These are phyloP conservation scores for Haplosporangium sp. DNA, from an alignment of 371 early-diverging fungal species.

Conservation along the genomic window DNA sequence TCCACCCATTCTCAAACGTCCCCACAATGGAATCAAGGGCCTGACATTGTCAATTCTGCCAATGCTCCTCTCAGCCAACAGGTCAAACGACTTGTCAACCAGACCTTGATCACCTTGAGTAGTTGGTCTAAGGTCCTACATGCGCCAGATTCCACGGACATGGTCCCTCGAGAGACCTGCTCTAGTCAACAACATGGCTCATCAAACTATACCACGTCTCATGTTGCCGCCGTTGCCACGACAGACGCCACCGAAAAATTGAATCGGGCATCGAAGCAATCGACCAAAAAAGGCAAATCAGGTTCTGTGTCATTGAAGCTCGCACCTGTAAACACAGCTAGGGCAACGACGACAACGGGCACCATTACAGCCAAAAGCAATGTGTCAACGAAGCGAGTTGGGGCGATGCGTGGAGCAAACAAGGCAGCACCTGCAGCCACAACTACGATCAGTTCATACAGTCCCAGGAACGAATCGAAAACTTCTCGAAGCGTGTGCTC, in stretches of 20 bases:
- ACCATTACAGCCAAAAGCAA: neutral
- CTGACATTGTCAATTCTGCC: neutral
- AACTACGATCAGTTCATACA: too few species aligned
- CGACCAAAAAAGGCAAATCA: neutral
- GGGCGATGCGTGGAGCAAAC: conserved; percentile 6
- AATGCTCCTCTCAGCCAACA: conserved; percentile 13
- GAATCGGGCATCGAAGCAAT: too few species aligned
- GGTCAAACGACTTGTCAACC: conserved; percentile 46
- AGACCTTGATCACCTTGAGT: conserved; percentile 25
- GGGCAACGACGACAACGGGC: neutral
- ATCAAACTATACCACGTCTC: neutral
- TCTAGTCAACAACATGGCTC: too few species aligned
- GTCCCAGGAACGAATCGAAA: too few species aligned
- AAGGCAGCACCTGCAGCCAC: too few species aligned
- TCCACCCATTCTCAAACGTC: neutral
- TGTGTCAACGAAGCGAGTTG: neutral
- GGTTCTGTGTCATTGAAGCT: neutral
- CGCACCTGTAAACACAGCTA: too few species aligned
- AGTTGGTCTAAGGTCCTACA: conserved; percentile 37
- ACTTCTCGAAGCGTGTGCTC: neutral
- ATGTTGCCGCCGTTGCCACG: neutral
- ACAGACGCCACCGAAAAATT: neutral
- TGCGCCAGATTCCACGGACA: conserved; percentile 9
- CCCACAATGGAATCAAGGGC: neutral
- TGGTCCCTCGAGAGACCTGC: conserved; percentile 6